These are phyloP conservation scores for Mariannaea sp. DNA, from an alignment of 2,329 filamentous ascomycete genomes.

Conservation along the genomic window DNA sequence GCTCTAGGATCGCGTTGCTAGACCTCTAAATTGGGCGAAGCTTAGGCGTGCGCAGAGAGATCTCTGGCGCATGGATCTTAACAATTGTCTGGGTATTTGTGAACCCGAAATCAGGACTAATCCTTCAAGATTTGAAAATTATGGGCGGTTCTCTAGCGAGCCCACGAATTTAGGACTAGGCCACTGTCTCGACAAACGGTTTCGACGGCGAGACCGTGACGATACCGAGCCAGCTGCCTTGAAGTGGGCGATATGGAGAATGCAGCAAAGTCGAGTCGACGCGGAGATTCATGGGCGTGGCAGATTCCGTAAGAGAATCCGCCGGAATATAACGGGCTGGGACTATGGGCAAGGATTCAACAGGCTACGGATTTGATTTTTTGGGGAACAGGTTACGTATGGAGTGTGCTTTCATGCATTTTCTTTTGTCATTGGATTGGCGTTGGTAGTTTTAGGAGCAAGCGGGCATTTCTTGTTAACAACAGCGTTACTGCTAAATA, in stretches of 20 bases:
- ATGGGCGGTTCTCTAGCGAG: neutral
- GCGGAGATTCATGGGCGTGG: neutral
- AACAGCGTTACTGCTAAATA: constrained; percentile 20
- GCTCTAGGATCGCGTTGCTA: constrained; percentile 37
- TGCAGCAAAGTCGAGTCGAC: constrained; percentile 2
- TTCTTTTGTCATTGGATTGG: constrained; percentile 8
- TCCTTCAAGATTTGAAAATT: neutral
- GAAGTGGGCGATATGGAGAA: neutral
- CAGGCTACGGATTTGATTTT: constrained; percentile 11
- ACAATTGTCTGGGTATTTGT: neutral
- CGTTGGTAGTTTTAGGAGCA: constrained; percentile 7
- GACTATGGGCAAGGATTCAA: constrained; percentile 2
- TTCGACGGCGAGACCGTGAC: neutral
- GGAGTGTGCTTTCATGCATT: constrained; percentile 8
- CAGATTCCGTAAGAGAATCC: neutral
- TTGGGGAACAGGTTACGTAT: constrained; percentile 12
- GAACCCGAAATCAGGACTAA: neutral
- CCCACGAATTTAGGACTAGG: neutral
- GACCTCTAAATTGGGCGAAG: constrained; percentile 31
- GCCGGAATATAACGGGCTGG: constrained; percentile 7
- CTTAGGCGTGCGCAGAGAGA: constrained; percentile 20
- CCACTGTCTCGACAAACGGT: neutral
- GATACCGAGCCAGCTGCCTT: neutral
- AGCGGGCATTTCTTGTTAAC: constrained; percentile 5
- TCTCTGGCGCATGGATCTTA: neutral